Conservation (phyloP, 495 filamentous ascomycete species). For the Xylaria grammica region DNA sequence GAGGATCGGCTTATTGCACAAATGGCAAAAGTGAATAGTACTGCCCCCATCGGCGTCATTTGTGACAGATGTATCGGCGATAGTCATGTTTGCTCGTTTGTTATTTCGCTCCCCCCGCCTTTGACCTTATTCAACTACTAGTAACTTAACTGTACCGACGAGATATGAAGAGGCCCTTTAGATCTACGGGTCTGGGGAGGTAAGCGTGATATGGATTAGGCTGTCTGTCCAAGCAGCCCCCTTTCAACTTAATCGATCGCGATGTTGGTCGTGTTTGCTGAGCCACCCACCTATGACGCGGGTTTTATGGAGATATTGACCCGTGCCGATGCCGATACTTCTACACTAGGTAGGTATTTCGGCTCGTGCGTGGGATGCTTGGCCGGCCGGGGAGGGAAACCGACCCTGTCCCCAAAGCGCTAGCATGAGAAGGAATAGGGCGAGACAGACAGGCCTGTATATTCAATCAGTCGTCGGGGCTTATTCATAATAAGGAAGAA, state of each 20-base stretch:
- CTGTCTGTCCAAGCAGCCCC: background rate
- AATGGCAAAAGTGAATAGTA: slow-evolving; percentile 25
- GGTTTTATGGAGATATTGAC: slow-evolving; percentile 7
- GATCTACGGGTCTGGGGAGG: background rate
- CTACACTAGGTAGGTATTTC: slow-evolving; percentile 5
- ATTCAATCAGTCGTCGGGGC: no score
- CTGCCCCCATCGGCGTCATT: slow-evolving; percentile 5
- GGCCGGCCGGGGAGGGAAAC: background rate
- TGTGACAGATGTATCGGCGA: slow-evolving; percentile 1
- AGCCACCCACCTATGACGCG: no score
- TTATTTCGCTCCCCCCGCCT: background rate
- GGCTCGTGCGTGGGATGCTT: background rate
- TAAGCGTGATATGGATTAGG: background rate
- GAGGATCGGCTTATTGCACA: slow-evolving; percentile 35
- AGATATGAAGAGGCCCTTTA: no score
- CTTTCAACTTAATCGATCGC: background rate
- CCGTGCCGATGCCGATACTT: slow-evolving; percentile 15
- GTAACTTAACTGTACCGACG: no score
- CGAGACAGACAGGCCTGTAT: background rate
- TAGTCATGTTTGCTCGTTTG: background rate
- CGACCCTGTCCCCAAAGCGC: slow-evolving; percentile 1
- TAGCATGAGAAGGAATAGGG: slow-evolving; percentile 3
- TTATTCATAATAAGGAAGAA: slow-evolving; percentile 15
- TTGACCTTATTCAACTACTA: background rate
- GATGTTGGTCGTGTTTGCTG: no score